Conservation (phyloP, 75 land plant species). For the Pinus tabuliformis region DNA sequence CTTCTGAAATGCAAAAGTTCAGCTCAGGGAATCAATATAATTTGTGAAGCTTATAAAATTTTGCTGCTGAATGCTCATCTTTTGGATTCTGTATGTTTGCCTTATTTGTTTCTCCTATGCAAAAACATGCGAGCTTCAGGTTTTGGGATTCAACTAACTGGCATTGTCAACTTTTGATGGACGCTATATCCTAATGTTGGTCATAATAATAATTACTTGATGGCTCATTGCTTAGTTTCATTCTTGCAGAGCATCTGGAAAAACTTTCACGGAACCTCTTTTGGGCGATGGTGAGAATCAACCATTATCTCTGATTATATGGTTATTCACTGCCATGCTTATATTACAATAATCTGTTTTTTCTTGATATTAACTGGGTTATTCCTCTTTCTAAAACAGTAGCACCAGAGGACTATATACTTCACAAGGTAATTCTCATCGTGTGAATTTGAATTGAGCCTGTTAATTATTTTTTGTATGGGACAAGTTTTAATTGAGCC, state of each 20-base stretch:
- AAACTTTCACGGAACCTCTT: slow-evolving; percentile 35
- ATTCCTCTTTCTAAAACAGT: slow-evolving; percentile 32
- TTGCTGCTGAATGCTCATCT: too few relatives aligned
- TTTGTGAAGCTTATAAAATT: not conserved
- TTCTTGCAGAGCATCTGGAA: slow-evolving; percentile 56
- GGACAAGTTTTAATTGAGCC: too few relatives aligned
- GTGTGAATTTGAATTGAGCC: too few relatives aligned
- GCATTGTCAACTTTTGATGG: too few relatives aligned
- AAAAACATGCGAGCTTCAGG: too few relatives aligned
- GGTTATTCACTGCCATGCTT: not conserved
- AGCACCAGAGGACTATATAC: slow-evolving; percentile 39
- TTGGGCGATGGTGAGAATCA: slow-evolving; percentile 54
- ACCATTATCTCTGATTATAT: not conserved
- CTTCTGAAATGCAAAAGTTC: not conserved
- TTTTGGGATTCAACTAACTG: too few relatives aligned
- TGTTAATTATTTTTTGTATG: too few relatives aligned
- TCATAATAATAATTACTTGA: not conserved
- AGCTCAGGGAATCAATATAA: not conserved
- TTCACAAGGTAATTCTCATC: slow-evolving; percentile 44
- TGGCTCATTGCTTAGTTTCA: not conserved
- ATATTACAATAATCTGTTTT: not conserved
- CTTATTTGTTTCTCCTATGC: too few relatives aligned
- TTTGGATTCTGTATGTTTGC: too few relatives aligned
- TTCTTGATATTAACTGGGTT: not conserved
- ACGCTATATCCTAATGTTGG: too few relatives aligned